These are phyloP conservation scores for Apiospora hydei DNA, from an alignment of 2,329 filamentous ascomycete species.

Conservation along the genomic window DNA sequence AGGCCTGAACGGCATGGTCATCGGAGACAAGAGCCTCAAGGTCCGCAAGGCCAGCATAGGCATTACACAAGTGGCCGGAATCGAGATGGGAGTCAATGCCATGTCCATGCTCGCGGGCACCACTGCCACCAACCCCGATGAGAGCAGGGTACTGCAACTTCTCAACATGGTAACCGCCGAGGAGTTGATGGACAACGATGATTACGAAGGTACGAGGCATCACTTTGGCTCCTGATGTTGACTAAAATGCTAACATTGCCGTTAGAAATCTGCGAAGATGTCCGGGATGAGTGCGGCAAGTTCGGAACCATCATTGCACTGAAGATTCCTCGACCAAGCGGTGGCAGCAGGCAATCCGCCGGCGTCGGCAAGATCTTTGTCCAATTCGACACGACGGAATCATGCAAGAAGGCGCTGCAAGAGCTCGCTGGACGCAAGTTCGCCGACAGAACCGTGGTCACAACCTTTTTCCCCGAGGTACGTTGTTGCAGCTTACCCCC, in stretches of 20 bases:
- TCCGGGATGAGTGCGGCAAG: constrained; percentile 91
- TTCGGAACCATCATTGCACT: constrained; percentile 86
- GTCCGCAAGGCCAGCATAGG: constrained; percentile 91
- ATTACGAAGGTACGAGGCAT: constrained; percentile 80
- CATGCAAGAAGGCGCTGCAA: constrained; percentile 83
- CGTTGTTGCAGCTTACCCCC: constrained; percentile 35
- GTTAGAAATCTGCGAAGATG: constrained; percentile 93
- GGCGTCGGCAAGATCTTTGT: constrained; percentile 98
- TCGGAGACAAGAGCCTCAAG: constrained; percentile 85
- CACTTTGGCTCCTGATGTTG: not conserved
- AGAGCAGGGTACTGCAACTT: constrained; percentile 85
- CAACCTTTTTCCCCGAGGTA: constrained; percentile 95
- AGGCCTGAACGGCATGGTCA: constrained; percentile 89
- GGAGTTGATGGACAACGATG: constrained; percentile 90
- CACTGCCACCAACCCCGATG: constrained; percentile 78
- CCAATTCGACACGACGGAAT: constrained; percentile 83
- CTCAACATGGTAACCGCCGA: constrained; percentile 99
- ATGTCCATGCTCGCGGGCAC: constrained; percentile 98
- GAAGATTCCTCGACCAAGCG: constrained; percentile 89
- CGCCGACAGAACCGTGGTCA: constrained; percentile 93
- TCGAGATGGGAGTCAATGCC: constrained; percentile 95
- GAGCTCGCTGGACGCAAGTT: constrained; percentile 96
- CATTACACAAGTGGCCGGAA: constrained; percentile 87
- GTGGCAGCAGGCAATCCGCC: constrained; percentile 81
- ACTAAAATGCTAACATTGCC: constrained; percentile 1